Conservation (phyloP, 2,329 filamentous ascomycete species). For the Diaporthe sp. region DNA sequence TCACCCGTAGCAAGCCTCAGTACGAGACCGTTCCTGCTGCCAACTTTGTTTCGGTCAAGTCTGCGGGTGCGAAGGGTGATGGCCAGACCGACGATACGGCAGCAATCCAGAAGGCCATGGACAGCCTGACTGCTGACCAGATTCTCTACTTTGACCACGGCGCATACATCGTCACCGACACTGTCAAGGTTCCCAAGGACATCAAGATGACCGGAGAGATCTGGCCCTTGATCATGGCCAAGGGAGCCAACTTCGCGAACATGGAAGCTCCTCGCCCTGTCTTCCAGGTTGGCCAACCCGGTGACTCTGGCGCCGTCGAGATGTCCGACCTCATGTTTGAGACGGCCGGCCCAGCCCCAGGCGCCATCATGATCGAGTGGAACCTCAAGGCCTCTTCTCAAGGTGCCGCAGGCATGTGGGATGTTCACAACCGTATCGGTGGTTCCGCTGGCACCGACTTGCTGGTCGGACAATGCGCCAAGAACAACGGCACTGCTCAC, state of each 20-base stretch:
- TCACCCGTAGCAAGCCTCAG: constrained; percentile 89
- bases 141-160: constrained; percentile 83
- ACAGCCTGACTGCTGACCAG: constrained; percentile 73
- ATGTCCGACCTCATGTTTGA: constrained; percentile 90
- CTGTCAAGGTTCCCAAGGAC: constrained; percentile 79
- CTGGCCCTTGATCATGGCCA: constrained; percentile 90
- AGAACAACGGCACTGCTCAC: constrained; percentile 76
- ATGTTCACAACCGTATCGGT: constrained; percentile 94
- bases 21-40: constrained; percentile 78
- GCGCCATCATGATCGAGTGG: constrained; percentile 93
- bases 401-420: constrained; percentile 87
- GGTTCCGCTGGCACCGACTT: constrained; percentile 87
- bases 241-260: constrained; percentile 80
- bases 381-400: constrained; percentile 78
- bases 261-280: constrained; percentile 83
- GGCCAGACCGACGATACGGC: constrained; percentile 88
- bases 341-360: constrained; percentile 85
- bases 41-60: constrained; percentile 86
- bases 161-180: constrained; percentile 77
- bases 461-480: constrained; percentile 82
- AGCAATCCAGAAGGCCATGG: constrained; percentile 83
- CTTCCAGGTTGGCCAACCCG: constrained; percentile 83
- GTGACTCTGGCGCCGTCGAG: constrained; percentile 84
- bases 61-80: constrained; percentile 87
- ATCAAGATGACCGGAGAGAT: constrained; percentile 92